Percentiles rank a stretch among this genome's conserved stretches.
phyloP scores from a whole-genome alignment of 1,139 yeast species.

The Blastobotrys persicus region DNA sequence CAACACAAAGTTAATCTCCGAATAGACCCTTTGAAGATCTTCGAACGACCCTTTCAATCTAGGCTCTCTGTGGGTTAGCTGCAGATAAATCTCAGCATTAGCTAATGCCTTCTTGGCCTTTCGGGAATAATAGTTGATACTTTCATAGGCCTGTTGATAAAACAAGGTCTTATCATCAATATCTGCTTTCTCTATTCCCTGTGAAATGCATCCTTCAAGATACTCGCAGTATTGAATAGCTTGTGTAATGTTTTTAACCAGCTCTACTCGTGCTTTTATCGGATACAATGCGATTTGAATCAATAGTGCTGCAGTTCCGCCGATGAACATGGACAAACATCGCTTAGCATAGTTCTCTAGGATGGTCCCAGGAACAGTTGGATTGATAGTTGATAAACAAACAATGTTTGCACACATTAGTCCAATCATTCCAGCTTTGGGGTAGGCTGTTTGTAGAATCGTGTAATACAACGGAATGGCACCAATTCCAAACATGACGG shows the following conservation, averaged over 20 bases:
- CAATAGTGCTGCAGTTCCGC: constrained; percentile 47
- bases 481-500: constrained; percentile 44
- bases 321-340: constrained; percentile 49
- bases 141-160: constrained; percentile 7
- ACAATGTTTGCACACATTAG: constrained; percentile 48
- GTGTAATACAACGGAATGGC: constrained; percentile 47
- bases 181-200: constrained; percentile 38
- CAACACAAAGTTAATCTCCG: constrained; percentile 46
- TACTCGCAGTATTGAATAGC: constrained; percentile 43
- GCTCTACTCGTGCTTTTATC: constrained; percentile 46
- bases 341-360: constrained; percentile 47
- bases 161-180: constrained; percentile 23
- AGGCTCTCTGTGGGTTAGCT: constrained; percentile 46
- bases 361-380: constrained; percentile 44
- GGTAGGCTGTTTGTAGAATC: constrained; percentile 46
- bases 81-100: constrained; percentile 44
- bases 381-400: constrained; percentile 44
- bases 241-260: constrained; percentile 42
- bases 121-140: constrained; percentile 30
- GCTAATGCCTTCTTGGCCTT: constrained; percentile 41
- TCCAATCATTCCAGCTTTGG: constrained; percentile 50
- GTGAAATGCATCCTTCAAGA: constrained; percentile 41
- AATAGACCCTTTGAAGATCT: constrained; percentile 41
- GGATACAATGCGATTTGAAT: constrained; percentile 49
- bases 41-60: constrained; percentile 47